A percentile compares a stretch with the other conserved stretches of the same genome.
These are phyloP conservation scores for Boletus insuetus DNA, from an alignment of 768 basidiomycete species.

Conservation along the genomic window DNA sequence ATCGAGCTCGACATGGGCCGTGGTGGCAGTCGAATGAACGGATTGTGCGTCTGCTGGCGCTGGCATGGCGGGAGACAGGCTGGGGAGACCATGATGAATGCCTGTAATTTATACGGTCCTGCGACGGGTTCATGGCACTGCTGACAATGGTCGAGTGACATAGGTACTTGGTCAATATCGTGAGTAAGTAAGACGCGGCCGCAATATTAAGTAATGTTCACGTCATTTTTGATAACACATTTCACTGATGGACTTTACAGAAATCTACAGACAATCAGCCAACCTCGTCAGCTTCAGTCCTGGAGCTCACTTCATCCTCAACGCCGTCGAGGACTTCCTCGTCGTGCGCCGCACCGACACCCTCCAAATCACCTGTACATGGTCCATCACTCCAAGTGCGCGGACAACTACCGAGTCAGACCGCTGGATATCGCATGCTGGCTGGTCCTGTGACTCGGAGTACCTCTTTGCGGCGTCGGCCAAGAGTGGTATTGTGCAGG, in stretches of 20 bases:
- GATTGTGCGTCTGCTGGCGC: constrained; percentile 15
- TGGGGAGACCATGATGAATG: not conserved
- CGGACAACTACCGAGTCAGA: constrained; percentile 35
- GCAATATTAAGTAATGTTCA: not conserved
- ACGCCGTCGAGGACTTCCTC: constrained; percentile 72
- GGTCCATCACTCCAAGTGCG: constrained; percentile 61
- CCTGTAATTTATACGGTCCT: constrained; percentile 11
- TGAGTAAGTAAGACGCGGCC: too few relatives aligned
- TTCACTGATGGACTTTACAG: constrained; percentile 75
- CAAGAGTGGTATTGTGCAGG: constrained; percentile 66
- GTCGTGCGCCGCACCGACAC: constrained; percentile 83
- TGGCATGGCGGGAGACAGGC: constrained; percentile 3
- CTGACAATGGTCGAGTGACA: constrained; percentile 17
- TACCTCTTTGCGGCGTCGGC: constrained; percentile 79
- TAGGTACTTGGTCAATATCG: not conserved
- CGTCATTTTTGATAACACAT: constrained; percentile 1
- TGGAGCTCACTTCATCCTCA: constrained; percentile 83
- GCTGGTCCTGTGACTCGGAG: constrained; percentile 88
- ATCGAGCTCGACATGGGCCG: constrained; percentile 10
- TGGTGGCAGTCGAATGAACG: constrained; percentile 9
- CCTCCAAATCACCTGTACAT: constrained; percentile 79
- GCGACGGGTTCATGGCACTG: constrained; percentile 5
- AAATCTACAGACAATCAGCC: constrained; percentile 73
- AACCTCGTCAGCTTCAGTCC: constrained; percentile 81
- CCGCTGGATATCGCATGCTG: constrained; percentile 65